Conservation (phyloP, 192 early-diverging fungal species). For the Coemansia sp. region DNA sequence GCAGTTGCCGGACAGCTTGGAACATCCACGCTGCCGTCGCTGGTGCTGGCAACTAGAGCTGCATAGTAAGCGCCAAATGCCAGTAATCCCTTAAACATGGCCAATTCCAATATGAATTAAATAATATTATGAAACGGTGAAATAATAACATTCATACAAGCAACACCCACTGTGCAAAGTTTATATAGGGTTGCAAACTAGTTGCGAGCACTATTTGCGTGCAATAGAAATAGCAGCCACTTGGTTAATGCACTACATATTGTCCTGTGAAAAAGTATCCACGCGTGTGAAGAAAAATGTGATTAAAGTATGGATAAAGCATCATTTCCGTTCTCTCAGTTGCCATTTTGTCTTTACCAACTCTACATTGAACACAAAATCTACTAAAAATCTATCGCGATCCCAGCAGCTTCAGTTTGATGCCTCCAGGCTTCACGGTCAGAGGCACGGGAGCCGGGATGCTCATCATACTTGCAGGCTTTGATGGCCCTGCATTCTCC, state of each 20-base stretch:
- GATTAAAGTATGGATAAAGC: too few relatives aligned
- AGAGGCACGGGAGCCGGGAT: conserved; percentile 40
- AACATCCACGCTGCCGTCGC: conserved; percentile 4
- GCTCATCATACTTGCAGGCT: conserved; percentile 2
- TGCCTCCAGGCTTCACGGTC: conserved; percentile 31
- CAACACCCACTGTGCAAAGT: too few relatives aligned
- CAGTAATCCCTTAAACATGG: not conserved
- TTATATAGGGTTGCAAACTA: too few relatives aligned
- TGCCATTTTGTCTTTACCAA: too few relatives aligned
- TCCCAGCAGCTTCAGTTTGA: conserved; percentile 35
- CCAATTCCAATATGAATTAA: not conserved
- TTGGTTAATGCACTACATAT: too few relatives aligned
- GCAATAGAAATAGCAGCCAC: too few relatives aligned
- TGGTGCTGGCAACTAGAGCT: not conserved
- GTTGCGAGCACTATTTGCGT: too few relatives aligned
- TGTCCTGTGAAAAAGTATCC: too few relatives aligned
- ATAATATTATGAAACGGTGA: not conserved
- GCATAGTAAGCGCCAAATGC: not conserved
- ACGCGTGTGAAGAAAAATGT: too few relatives aligned
- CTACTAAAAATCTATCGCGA: conserved; percentile 7
- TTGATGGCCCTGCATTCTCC: not conserved
- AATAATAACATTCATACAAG: too few relatives aligned
- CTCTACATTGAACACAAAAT: too few relatives aligned
- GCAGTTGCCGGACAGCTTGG: conserved; percentile 33
- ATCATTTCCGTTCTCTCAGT: too few relatives aligned